Conservation (phyloP, 345 rosid species). For the Moricandia moricandioides region DNA sequence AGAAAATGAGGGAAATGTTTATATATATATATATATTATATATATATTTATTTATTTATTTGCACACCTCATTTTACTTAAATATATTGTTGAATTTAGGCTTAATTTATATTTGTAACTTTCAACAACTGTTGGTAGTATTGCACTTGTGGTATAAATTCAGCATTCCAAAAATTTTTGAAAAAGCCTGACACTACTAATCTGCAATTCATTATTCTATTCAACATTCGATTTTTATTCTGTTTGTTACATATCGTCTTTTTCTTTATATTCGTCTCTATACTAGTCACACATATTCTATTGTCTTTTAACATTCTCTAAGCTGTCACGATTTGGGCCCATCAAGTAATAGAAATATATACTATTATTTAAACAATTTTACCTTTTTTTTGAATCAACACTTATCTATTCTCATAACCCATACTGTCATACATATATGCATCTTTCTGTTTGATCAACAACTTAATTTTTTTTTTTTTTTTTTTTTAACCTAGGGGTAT, state of each 20-base stretch:
- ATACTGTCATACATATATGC: not conserved
- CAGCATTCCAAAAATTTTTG: not conserved
- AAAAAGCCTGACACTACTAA: too few species aligned
- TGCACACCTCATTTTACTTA: not conserved
- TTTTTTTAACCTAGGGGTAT: too few species aligned
- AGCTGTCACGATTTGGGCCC: not conserved
- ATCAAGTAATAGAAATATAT: not conserved
- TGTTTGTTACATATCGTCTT: not conserved
- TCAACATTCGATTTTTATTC: too few species aligned
- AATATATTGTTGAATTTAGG: not conserved
- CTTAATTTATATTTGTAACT: too few species aligned
- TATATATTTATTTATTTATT: too few species aligned
- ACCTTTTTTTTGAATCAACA: too few species aligned
- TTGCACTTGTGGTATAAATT: not conserved
- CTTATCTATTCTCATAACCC: not conserved
- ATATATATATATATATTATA: too few species aligned
- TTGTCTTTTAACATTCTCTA: not conserved
- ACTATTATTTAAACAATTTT: too few species aligned
- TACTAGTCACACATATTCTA: not conserved
- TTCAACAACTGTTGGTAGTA: not conserved
- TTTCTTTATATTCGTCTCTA: not conserved
- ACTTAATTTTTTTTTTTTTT: too few species aligned
- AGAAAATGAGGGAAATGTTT: not conserved
- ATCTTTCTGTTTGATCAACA: not conserved
- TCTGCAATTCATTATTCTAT: too few species aligned